Base-by-base conservation (phyloP, 2,329 filamentous ascomycete species). In the Chaetomiaceae sp. region DNA sequence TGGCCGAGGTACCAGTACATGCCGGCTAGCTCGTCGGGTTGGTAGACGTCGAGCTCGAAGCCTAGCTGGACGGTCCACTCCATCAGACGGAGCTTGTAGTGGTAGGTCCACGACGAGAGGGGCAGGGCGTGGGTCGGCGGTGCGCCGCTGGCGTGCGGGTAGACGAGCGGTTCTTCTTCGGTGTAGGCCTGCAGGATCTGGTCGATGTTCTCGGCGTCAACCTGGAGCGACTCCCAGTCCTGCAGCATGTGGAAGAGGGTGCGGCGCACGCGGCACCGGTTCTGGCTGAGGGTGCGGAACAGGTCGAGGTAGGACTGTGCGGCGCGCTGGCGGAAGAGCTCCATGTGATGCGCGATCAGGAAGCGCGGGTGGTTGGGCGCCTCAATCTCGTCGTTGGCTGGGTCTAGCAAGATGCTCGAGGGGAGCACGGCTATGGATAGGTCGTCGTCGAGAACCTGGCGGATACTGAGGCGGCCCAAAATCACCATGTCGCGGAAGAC, bases 1-100 rank as follows among this genome's bases (percentile, higher is more conserved):
- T 87, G 79, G 56, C 86, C 79, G 52, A 95, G 69, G 63, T 95
- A 89, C 81, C 86, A 93, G 65, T 97, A 97, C 86, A 96, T 95
- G 19, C 81, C 82, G 1, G 82, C 78, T 9, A 93, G 73, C 64
- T 98, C 93, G 62, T 95, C 85, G 0, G 81, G 75, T 43, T 91
- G 82, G 65, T 97, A 97, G 9, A 95, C 79, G 35, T 91, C 84
- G 11, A 96, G 81, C 65, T 98, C 93, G 63, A 98, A 97, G 11
- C 94, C 93, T 26, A 96, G 79, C 60, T 96, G 86, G 14, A 96
- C 75, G 37, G 94, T 84, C 72, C 83, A 85, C 61, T 91, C 84
- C 75, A 96, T 88, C 59, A 91, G 80, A 24, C 78, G 79, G n/a
- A 96, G 74, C 65, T 96, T 97, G 66, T 95, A 87, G 49, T 90